Evolutionary conservation across 78 protist species (phyloP).

Genomic region (Chrysochromulina parva): DNA sequence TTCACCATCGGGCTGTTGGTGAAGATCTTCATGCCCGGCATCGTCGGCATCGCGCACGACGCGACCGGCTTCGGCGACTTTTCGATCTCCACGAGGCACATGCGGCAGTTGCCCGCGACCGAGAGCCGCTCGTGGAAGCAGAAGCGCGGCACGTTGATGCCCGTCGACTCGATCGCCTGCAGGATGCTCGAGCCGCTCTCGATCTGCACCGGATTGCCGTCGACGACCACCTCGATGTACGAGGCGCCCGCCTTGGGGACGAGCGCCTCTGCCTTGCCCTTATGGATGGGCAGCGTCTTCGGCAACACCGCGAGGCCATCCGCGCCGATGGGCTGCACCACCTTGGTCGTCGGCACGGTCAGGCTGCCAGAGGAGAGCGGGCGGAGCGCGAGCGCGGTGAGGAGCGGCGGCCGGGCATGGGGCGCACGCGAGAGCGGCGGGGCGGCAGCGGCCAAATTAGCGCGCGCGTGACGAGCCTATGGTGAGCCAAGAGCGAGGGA

Average conservation of each 20-base stretch:
- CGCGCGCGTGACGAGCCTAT: too few species aligned
- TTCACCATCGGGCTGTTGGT: constrained; percentile 66
- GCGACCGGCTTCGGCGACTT: constrained; percentile 79
- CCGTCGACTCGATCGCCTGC: constrained; percentile 65
- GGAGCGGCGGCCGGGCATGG: too few species aligned
- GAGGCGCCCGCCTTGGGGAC: not conserved
- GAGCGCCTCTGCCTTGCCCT: too few species aligned
- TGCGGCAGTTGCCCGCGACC: constrained; percentile 90
- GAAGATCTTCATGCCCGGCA: constrained; percentile 71
- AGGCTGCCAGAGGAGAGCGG: too few species aligned
- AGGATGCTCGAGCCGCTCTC: constrained; percentile 46
- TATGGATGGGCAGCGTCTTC: not conserved
- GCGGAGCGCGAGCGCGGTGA: too few species aligned
- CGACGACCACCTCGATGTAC: constrained; percentile 32
- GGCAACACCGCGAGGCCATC: constrained; percentile 2
- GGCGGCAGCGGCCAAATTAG: too few species aligned
- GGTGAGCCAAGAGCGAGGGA: too few species aligned
- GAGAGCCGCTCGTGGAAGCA: constrained; percentile 84
- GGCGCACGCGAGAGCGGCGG: too few species aligned
- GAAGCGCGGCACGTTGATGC: constrained; percentile 80
- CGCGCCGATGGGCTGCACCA: not conserved
- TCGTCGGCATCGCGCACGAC: constrained; percentile 78
- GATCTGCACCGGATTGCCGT: constrained; percentile 31
- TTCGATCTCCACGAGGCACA: constrained; percentile 86
- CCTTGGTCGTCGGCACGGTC: too few species aligned